A percentile compares a stretch with the other conserved stretches of the same genome.
Evolutionary conservation across 2,329 filamentous ascomycete genomes (phyloP).

Genomic region (Ophiostoma ulmi): DNA sequence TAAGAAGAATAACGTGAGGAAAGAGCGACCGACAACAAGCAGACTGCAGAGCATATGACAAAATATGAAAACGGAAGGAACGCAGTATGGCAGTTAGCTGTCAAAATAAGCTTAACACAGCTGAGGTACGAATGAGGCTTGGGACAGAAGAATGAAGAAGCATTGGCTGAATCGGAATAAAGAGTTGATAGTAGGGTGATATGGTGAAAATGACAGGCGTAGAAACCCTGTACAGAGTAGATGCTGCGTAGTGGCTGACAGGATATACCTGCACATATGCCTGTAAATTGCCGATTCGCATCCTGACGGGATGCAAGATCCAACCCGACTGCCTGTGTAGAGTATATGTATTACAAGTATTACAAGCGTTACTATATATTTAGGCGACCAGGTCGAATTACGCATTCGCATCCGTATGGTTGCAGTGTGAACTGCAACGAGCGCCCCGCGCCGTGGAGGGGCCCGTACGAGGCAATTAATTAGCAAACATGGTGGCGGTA

Average conservation of each 20-base stretch:
- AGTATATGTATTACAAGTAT: neutral
- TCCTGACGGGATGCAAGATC: neutral
- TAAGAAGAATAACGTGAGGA: neutral
- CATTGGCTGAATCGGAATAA: neutral
- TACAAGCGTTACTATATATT: neutral
- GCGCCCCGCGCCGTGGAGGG: neutral
- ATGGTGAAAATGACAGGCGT: neutral
- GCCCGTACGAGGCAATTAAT: neutral
- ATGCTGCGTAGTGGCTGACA: conserved; percentile 3
- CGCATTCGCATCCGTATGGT: neutral
- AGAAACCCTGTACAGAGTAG: neutral
- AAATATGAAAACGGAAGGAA: conserved; percentile 5
- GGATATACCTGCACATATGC: neutral
- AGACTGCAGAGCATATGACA: neutral
- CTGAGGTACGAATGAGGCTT: neutral
- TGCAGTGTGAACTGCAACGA: neutral
- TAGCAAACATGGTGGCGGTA: neutral
- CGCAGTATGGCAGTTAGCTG: neutral
- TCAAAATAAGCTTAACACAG: conserved; percentile 4
- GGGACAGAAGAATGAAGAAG: neutral
- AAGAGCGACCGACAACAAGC: neutral
- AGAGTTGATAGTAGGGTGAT: neutral
- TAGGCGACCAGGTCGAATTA: neutral
- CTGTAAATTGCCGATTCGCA: neutral
- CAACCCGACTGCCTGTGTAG: neutral